Conservation (phyloP, 768 basidiomycete species). For the Tubosaeta sp. region DNA sequence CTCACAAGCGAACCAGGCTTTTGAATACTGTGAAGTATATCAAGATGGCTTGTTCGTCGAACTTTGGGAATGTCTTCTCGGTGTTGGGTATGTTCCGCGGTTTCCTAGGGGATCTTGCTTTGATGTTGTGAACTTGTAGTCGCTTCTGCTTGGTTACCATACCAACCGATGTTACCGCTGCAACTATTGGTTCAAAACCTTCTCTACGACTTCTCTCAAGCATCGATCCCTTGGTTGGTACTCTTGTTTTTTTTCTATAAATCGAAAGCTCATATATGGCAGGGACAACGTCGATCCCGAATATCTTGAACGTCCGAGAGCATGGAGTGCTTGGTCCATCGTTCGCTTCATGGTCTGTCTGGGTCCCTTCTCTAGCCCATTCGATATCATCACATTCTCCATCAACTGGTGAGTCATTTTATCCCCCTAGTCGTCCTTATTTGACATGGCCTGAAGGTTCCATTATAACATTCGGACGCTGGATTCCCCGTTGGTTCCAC, state of each 20-base stretch:
- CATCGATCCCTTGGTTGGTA: slow-evolving; percentile 33
- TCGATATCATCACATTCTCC: slow-evolving; percentile 29
- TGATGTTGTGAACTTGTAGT: slow-evolving; percentile 14
- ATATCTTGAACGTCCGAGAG: slow-evolving; percentile 29
- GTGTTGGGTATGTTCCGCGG: slow-evolving; percentile 22
- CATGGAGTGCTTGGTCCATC: slow-evolving; percentile 33
- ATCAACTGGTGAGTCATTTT: slow-evolving; percentile 29
- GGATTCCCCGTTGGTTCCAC: slow-evolving; percentile 27
- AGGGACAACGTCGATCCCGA: slow-evolving; percentile 38
- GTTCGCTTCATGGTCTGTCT: slow-evolving; percentile 34
- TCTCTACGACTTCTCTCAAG: slow-evolving; percentile 36
- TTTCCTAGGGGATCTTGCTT: neutral
- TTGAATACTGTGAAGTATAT: slow-evolving; percentile 36
- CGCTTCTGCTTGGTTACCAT: slow-evolving; percentile 36
- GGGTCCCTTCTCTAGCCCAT: slow-evolving; percentile 35
- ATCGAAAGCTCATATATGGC: slow-evolving; percentile 5
- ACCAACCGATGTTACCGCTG: slow-evolving; percentile 34
- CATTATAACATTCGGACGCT: slow-evolving; percentile 26
- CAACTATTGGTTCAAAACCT: slow-evolving; percentile 32
- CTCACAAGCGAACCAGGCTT: slow-evolving; percentile 26
- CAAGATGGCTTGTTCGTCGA: slow-evolving; percentile 36
- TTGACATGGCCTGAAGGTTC: slow-evolving; percentile 21
- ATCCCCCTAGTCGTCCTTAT: neutral
- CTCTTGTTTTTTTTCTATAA: neutral
- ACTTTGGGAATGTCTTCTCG: slow-evolving; percentile 34